phyloP scores from a whole-genome alignment of 257 asterid species.

The Penstemon barbatus region DNA sequence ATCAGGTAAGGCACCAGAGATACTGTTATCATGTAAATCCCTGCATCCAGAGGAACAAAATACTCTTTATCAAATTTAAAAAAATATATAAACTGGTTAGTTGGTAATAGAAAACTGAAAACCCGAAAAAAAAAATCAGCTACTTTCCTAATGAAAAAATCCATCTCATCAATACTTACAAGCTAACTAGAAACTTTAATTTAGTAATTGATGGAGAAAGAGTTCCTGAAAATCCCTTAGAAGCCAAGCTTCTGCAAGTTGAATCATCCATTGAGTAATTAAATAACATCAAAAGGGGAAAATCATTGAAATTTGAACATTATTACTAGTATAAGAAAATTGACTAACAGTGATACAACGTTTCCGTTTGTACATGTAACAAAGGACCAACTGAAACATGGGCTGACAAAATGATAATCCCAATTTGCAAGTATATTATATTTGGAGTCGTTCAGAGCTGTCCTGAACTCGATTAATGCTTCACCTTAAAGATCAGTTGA shows the following conservation, averaged over 20 bases:
- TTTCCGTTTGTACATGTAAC: slow-evolving; percentile 72
- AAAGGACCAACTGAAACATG: slow-evolving; percentile 86
- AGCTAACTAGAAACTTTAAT: slow-evolving; percentile 56
- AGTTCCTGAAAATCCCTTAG: slow-evolving; percentile 78
- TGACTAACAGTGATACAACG: slow-evolving; percentile 69
- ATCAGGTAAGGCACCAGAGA: slow-evolving; percentile 69
- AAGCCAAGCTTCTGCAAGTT: slow-evolving; percentile 66
- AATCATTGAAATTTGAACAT: background rate
- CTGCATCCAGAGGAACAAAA: slow-evolving; percentile 37
- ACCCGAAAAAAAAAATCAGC: background rate
- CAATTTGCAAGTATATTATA: slow-evolving; percentile 50
- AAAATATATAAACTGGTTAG: background rate
- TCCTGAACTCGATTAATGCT: slow-evolving; percentile 56
- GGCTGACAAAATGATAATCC: slow-evolving; percentile 70
- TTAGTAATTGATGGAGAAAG: slow-evolving; percentile 71
- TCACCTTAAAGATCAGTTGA: slow-evolving; percentile 50
- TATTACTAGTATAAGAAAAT: background rate
- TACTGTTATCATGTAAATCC: slow-evolving; percentile 68
- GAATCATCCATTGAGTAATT: slow-evolving; percentile 4
- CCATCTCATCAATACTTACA: slow-evolving; percentile 45
- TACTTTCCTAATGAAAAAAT: background rate
- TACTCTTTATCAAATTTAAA: background rate
- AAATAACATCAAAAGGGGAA: too few species aligned
- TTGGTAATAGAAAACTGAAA: background rate
- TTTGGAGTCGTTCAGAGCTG: slow-evolving; percentile 63